Conservation (phyloP, 2,329 filamentous ascomycete genomes). For the Colletotrichum sublineola region DNA sequence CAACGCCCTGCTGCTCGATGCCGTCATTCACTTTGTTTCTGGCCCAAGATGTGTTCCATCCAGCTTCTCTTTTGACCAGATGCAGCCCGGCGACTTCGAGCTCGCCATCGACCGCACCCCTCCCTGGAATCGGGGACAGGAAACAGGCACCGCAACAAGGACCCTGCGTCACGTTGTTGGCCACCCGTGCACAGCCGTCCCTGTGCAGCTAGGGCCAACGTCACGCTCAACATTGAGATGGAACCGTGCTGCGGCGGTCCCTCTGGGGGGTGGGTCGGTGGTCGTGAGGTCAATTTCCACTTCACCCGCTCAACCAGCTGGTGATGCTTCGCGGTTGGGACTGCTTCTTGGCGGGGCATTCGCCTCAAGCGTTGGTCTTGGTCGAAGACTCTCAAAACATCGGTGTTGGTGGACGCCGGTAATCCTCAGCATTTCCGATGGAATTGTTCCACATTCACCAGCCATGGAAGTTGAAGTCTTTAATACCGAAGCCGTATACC, state of each 20-base stretch:
- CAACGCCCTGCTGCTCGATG: not conserved
- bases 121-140: not conserved
- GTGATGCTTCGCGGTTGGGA: not conserved
- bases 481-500: slow-evolving; percentile 54
- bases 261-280: not conserved
- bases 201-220: not conserved
- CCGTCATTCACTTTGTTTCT: not conserved
- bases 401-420: not conserved
- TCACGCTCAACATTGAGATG: not conserved
- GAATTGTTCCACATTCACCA: not conserved
- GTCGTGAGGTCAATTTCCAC: slow-evolving; percentile 21
- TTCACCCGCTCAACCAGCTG: not conserved
- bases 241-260: not conserved
- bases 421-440: no score
- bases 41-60: not conserved
- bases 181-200: not conserved
- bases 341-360: not conserved
- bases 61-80: not conserved
- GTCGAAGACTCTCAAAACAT: not conserved
- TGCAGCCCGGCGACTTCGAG: not conserved
- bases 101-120: not conserved
- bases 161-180: slow-evolving; percentile 6
- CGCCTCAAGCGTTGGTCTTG: not conserved
- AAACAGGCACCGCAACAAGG: not conserved
- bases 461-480: slow-evolving; percentile 55